phyloP scores from a whole-genome alignment of 768 basidiomycete genomes.

The Gymnopilus dilepis region DNA sequence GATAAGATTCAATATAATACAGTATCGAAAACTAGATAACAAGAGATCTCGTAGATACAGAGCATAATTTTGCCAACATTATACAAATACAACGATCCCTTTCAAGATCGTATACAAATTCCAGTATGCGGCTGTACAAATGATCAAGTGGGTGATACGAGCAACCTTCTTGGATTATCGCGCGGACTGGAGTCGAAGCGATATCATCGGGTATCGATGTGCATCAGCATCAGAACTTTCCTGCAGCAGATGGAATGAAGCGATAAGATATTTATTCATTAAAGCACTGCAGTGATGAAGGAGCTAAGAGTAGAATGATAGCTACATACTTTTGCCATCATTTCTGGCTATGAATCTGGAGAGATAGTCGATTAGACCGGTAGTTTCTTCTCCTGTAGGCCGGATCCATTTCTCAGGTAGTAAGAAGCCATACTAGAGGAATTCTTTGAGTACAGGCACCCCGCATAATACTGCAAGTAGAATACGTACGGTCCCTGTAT shows the following conservation, averaged over 20 bases:
- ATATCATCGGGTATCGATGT: background rate
- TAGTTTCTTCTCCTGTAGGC: constrained; percentile 81
- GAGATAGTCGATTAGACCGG: constrained; percentile 66
- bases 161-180: too few species aligned
- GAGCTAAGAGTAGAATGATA: background rate
- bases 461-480: constrained; percentile 2
- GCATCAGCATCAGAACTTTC: background rate
- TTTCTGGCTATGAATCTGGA: constrained; percentile 65
- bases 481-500: constrained; percentile 41
- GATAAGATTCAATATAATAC: background rate
- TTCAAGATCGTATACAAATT: background rate
- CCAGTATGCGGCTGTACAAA: background rate
- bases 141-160: too few species aligned
- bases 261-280: background rate
- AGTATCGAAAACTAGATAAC: background rate
- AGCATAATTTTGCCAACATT: background rate
- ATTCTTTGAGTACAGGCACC: too few species aligned
- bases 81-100: background rate
- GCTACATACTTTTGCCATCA: constrained; percentile 34
- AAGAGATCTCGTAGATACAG: background rate
- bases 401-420: constrained; percentile 75
- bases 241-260: background rate
- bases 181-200: too few species aligned
- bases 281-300: background rate
- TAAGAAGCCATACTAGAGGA: constrained; percentile 72